Evolutionary conservation across 495 filamentous ascomycete species (phyloP), one percentile per base, ranked within the genome.

Genomic region (Pseudomonodictys pantanalensis): DNA sequence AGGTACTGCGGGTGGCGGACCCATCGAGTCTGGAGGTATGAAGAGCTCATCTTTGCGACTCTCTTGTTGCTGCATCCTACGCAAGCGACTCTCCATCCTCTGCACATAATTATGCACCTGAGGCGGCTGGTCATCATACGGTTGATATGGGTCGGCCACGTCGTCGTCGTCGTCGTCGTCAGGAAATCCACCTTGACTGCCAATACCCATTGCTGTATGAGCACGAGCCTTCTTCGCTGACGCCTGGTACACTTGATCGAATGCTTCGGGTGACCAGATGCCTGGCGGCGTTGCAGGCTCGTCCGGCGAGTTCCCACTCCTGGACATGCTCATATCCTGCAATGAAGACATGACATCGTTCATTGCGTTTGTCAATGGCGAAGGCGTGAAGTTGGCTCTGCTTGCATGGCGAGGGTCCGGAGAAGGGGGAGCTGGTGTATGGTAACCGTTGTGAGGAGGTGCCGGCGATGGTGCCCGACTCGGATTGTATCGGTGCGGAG

Each of bases 311-410:
- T 73, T 23, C 71, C 72, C 35, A 79, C 76, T 60, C 77, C 76
- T 55, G 26, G 81, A 76, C 63, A 87, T 78, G 17, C 85, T 86
- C 84, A 99, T 90, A 62, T 90, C 90, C 69, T 97, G 83, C 49
- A 99, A 74, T 29, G 93, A 96, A 57, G 91, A 91, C 85, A 97
- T 97, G 11, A 99, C 91, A 75, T 95, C 93, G 68, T 97, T 92
- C 92, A 97, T 97, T 0, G 93, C 93, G 70, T 91, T 88, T 46
- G 92, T 78, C 1, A 99, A 72, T 0, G 93, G 95, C 10, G 93
- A 96, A 3, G 93, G 93, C 0, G 93, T 98, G 62, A 90, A 79
- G 1, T 86, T 86, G 41, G 79, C 38, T 76, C 79, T 15, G 87
- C 52, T 58, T 6, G 24, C 38, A 15, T 45, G 12, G 29, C 47